A percentile compares a stretch with the other conserved stretches of the same genome.
Conservation (phyloP, 768 basidiomycete genomes). For the Inosperma sp. region DNA sequence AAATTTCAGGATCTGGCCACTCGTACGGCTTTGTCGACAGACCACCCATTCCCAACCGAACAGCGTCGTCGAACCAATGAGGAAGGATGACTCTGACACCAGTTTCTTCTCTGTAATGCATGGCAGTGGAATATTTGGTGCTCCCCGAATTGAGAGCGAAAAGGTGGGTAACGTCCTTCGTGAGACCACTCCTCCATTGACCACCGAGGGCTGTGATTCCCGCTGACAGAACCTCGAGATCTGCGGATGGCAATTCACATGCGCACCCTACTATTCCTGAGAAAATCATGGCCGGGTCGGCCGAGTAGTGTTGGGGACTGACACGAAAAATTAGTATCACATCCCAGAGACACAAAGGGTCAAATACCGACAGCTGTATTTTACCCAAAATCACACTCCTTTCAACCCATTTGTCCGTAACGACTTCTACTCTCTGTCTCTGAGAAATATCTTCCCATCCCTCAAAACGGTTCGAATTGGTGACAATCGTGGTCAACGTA, state of each 20-base stretch:
- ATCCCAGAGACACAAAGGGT: neutral
- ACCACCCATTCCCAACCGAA: constrained; percentile 49
- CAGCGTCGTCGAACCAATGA: constrained; percentile 87
- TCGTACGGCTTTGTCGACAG: constrained; percentile 55
- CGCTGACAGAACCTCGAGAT: constrained; percentile 68
- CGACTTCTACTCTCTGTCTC: constrained; percentile 35
- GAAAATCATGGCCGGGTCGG: constrained; percentile 75
- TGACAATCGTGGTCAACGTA: constrained; percentile 49
- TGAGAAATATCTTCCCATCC: constrained; percentile 45
- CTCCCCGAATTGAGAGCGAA: constrained; percentile 56
- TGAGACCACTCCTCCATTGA: constrained; percentile 71
- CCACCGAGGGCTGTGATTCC: constrained; percentile 77
- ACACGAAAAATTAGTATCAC: neutral
- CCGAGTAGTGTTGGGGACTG: constrained; percentile 62
- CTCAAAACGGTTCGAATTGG: constrained; percentile 51
- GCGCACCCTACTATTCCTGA: constrained; percentile 77
- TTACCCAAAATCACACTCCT: constrained; percentile 55
- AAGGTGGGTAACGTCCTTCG: constrained; percentile 84
- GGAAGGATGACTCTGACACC: constrained; percentile 72
- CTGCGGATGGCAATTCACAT: constrained; percentile 51
- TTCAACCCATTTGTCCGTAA: constrained; percentile 62
- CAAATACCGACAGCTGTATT: constrained; percentile 47
- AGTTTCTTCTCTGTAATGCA: constrained; percentile 56
- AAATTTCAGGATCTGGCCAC: constrained; percentile 68
- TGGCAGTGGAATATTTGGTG: constrained; percentile 47